Percentiles rank a stretch among this genome's conserved stretches.
These are phyloP conservation scores for Globisporangium heterothallicum DNA, from an alignment of 352 stramenopile genomes.

Conservation along the genomic window DNA sequence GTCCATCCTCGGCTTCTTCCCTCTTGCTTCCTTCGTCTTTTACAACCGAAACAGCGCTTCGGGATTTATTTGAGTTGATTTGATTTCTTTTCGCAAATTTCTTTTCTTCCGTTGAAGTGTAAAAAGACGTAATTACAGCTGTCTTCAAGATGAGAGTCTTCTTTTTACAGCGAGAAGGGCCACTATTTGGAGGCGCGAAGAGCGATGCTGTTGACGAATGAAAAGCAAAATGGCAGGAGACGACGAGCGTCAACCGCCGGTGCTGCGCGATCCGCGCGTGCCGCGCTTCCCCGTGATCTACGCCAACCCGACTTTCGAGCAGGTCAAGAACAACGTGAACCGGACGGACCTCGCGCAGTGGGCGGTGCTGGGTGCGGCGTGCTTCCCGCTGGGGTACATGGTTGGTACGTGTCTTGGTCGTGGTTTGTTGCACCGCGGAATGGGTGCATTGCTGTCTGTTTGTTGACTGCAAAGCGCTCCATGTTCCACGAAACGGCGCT, in stretches of 20 bases:
- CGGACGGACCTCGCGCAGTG: slow-evolving; percentile 40
- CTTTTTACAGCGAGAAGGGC: too few relatives aligned
- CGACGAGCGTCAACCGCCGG: slow-evolving; percentile 29
- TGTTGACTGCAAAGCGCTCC: too few relatives aligned
- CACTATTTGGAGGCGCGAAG: background rate
- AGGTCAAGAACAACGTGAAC: slow-evolving; percentile 56
- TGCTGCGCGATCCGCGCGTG: slow-evolving; percentile 51
- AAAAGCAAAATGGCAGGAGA: slow-evolving; percentile 1
- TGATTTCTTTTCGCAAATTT: too few relatives aligned
- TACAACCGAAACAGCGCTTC: background rate
- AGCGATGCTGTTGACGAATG: too few relatives aligned
- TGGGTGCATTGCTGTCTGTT: too few relatives aligned
- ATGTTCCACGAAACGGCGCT: too few relatives aligned
- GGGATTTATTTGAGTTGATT: slow-evolving; percentile 9
- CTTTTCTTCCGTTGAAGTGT: too few relatives aligned
- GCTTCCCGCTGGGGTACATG: slow-evolving; percentile 70
- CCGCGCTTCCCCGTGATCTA: slow-evolving; percentile 69
- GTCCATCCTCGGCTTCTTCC: slow-evolving; percentile 24
- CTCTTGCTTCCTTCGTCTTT: background rate
- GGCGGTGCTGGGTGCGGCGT: slow-evolving; percentile 31
- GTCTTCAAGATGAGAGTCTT: slow-evolving; percentile 1
- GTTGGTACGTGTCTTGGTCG: slow-evolving; percentile 31
- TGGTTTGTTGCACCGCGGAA: too few relatives aligned
- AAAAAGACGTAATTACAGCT: slow-evolving; percentile 4
- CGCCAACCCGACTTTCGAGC: slow-evolving; percentile 46